Conservation (phyloP, 257 asterid genomes). For the Striga asiatica region DNA sequence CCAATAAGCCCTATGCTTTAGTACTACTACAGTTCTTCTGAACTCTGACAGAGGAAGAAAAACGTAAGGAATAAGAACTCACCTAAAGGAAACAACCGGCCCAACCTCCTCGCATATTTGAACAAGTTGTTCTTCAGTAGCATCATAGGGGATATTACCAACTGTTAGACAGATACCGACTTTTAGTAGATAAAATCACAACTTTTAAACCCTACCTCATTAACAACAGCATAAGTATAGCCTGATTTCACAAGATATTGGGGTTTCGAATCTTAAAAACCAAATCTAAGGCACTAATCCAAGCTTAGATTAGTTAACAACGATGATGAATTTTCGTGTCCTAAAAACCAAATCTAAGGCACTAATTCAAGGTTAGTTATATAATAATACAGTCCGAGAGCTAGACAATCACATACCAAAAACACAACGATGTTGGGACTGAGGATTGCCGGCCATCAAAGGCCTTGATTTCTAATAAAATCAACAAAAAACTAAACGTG, state of each 20-base stretch:
- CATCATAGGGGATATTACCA: slow-evolving; percentile 98
- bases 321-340: background rate
- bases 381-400: background rate
- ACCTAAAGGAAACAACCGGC: slow-evolving; percentile 96
- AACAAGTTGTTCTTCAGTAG: slow-evolving; percentile 86
- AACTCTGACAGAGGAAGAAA: background rate
- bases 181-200: background rate
- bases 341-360: background rate
- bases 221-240: background rate
- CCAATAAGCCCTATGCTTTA: background rate
- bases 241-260: background rate
- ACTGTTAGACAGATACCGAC: slow-evolving; percentile 28
- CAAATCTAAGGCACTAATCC: background rate
- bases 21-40: background rate
- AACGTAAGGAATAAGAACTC: slow-evolving; percentile 2
- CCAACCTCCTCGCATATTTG: slow-evolving; percentile 97
- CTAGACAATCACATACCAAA: slow-evolving; percentile 41
- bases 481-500: slow-evolving; percentile 27
- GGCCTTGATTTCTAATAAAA: slow-evolving; percentile 3
- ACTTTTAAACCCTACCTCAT: background rate
- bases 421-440: slow-evolving; percentile 82
- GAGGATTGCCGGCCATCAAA: slow-evolving; percentile 38
- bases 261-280: slow-evolving; percentile 7
- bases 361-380: background rate
- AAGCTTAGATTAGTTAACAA: too few relatives aligned